These are phyloP conservation scores for Dipodascus albidus DNA, from an alignment of 805 yeast genomes.

Conservation along the genomic window DNA sequence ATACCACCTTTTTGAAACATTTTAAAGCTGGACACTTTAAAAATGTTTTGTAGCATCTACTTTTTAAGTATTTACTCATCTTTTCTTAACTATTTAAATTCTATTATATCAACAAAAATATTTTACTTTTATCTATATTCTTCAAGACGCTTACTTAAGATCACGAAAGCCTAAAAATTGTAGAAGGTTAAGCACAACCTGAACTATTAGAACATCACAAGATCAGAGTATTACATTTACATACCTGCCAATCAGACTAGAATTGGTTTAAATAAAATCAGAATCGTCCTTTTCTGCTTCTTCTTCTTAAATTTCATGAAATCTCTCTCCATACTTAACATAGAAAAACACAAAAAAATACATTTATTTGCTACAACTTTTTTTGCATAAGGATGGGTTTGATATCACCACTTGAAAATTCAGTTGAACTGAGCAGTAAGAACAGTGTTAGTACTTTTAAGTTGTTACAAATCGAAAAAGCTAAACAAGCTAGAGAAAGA, in stretches of 20 bases:
- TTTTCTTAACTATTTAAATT: too few species aligned
- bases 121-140: neutral
- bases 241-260: neutral
- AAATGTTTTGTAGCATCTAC: too few species aligned
- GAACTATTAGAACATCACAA: neutral
- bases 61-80: too few species aligned
- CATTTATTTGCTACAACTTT: neutral
- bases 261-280: neutral
- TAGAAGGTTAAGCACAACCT: neutral
- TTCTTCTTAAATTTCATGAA: neutral
- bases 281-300: neutral
- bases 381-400: neutral
- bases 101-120: neutral
- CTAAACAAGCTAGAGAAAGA: neutral
- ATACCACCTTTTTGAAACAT: neutral
- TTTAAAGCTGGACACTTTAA: neutral
- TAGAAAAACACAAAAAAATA: too few species aligned
- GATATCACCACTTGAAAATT: neutral
- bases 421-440: neutral
- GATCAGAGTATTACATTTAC: neutral
- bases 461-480: neutral
- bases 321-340: neutral
- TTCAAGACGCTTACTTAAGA: neutral
- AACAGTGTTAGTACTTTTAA: neutral
- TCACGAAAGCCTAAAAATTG: neutral